Evolutionary conservation across 176 grass and related monocot species (phyloP).

Genomic region (Hyparrhenia diplandra): DNA sequence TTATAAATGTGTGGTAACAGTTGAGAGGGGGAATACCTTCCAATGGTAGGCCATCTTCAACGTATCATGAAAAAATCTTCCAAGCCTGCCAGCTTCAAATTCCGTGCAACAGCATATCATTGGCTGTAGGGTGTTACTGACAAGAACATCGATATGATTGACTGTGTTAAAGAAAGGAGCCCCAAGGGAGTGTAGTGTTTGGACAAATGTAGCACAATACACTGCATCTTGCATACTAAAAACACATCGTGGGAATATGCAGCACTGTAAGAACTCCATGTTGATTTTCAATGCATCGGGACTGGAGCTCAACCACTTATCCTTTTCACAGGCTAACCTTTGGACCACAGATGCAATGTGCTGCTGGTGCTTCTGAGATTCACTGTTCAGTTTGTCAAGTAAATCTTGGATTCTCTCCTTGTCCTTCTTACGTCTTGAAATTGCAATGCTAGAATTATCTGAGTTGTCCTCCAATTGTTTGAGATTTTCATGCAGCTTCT

Average conservation of each 20-base stretch:
- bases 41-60: conserved; percentile 93
- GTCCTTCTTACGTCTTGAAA: conserved; percentile 94
- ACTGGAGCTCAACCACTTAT: conserved; percentile 84
- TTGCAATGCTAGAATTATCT: conserved; percentile 93
- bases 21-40: conserved; percentile 66
- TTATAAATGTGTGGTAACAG: not conserved
- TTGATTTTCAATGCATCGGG: conserved; percentile 91
- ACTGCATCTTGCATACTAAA: conserved; percentile 92
- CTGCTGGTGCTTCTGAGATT: conserved; percentile 82
- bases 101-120: conserved; percentile 99
- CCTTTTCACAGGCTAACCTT: conserved; percentile 83
- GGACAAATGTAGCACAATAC: conserved; percentile 94
- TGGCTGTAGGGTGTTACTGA: conserved; percentile 93
- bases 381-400: conserved; percentile 74
- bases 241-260: conserved; percentile 83
- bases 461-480: conserved; percentile 94
- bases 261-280: conserved; percentile 94
- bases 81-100: conserved; percentile 89
- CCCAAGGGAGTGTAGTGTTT: conserved; percentile 76
- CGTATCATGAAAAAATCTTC: conserved; percentile 91
- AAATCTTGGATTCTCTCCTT: conserved; percentile 98
- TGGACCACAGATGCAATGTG: conserved; percentile 76
- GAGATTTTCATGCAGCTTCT: conserved; percentile 81
- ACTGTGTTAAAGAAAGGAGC: conserved; percentile 94
- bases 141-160: conserved; percentile 84